Evolutionary conservation across 1,284 basidiomycete species (phyloP).

Genomic region (Ceratobasidium sp.): DNA sequence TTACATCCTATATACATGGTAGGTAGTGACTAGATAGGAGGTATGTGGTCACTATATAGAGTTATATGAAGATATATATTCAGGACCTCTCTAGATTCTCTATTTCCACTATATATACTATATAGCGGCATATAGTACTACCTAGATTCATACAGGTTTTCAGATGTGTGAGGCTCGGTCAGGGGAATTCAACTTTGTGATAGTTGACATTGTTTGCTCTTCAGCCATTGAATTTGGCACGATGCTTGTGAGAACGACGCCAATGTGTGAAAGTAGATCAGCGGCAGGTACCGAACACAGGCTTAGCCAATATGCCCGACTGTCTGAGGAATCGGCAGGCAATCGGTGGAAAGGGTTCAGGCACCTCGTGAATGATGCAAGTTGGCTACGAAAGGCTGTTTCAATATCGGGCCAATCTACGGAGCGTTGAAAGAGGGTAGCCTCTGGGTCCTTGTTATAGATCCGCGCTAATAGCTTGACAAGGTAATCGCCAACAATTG

Average conservation of each 20-base stretch:
- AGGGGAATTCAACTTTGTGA: conserved; percentile 10
- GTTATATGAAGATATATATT: too few relatives aligned
- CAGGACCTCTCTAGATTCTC: too few relatives aligned
- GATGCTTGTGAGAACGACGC: not conserved
- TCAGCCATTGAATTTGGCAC: conserved; percentile 12
- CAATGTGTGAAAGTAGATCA: conserved; percentile 4
- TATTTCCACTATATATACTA: too few relatives aligned
- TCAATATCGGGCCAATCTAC: not conserved
- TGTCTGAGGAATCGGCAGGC: not conserved
- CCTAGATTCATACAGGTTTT: too few relatives aligned
- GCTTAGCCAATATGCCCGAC: not conserved
- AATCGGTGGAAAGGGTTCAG: conserved; percentile 1
- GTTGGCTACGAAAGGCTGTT: not conserved
- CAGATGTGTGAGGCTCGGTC: not conserved
- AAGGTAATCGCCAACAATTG: conserved; percentile 21
- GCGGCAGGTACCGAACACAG: not conserved
- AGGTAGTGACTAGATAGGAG: too few relatives aligned
- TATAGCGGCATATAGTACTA: too few relatives aligned
- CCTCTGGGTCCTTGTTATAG: conserved; percentile 12
- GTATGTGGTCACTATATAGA: too few relatives aligned
- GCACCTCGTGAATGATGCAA: not conserved
- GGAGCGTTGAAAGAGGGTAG: not conserved
- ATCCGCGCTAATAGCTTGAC: conserved; percentile 8
- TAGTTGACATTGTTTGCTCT: conserved; percentile 12
- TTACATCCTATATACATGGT: too few relatives aligned